A percentile compares a stretch with the other conserved stretches of the same genome.
These are phyloP conservation scores for Leptographium wingfieldii DNA, from an alignment of 2,329 filamentous ascomycete species.

Conservation along the genomic window DNA sequence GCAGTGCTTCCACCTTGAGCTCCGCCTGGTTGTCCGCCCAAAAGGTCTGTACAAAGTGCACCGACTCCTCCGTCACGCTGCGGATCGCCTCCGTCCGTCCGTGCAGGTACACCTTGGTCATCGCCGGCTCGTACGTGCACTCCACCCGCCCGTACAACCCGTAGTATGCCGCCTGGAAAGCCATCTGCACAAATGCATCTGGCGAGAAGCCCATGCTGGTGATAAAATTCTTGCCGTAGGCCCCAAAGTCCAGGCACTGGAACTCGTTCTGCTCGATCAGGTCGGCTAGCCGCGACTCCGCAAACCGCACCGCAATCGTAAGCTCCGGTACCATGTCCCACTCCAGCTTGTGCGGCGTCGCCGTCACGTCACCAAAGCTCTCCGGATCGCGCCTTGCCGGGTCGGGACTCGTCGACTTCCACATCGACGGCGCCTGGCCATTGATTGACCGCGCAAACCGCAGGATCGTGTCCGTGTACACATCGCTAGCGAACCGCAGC, in stretches of 20 bases:
- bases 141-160: constrained; percentile 89
- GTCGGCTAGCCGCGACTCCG: constrained; percentile 86
- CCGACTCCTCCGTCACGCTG: constrained; percentile 67
- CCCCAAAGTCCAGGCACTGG: constrained; percentile 73
- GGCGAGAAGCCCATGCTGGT: constrained; percentile 94
- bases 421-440: constrained; percentile 78
- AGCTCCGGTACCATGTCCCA: constrained; percentile 96
- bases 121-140: constrained; percentile 93
- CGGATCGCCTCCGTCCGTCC: constrained; percentile 90
- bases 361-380: constrained; percentile 86
- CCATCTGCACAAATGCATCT: constrained; percentile 97
- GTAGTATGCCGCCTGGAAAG: constrained; percentile 96
- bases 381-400: constrained; percentile 83
- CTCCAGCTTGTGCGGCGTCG: constrained; percentile 88
- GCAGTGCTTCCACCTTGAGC: constrained; percentile 75
- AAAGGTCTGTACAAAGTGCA: constrained; percentile 86
- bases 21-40: constrained; percentile 82
- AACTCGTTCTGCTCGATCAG: constrained; percentile 96
- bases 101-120: constrained; percentile 92
- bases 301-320: constrained; percentile 82
- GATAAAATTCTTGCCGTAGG: constrained; percentile 96
- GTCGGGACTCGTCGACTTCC: constrained; percentile 83
- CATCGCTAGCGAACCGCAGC: constrained; percentile 84
- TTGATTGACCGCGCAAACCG: constrained; percentile 94
- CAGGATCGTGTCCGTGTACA: constrained; percentile 96